Base-by-base conservation (phyloP, 2,329 filamentous ascomycete genomes). In the Pseudogymnoascus sp. region DNA sequence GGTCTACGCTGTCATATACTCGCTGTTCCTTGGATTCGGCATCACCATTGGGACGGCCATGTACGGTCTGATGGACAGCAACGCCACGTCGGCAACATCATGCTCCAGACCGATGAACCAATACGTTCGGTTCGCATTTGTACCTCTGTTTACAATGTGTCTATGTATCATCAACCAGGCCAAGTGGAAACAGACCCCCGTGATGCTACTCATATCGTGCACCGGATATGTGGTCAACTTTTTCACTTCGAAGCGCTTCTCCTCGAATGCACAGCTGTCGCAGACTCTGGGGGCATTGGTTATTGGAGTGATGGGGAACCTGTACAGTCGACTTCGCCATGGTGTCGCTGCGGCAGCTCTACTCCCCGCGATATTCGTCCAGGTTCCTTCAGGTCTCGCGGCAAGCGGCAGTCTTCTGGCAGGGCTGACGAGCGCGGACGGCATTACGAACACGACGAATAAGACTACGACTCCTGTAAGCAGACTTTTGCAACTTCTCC, bases 341-440 rank as follows among this genome's bases (percentile, higher is more conserved):
- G 80, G 80, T 1, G 82, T 96, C 2, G 92, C 92, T 0, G 91
- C 91, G 0, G 90, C 90, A 0, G 88, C 89, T 1, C 90, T 96
- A 80, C 77, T 96, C 8, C 92, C 92, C 0, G 92, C 88, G 4
- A 95, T 96, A 65, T 95, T 95, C 65, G 82, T 87, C 1, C 84
- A 86, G 65, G 84, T 87, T 27, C 84, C 84, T 0, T 83, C 81
- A 18, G 82, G 84, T 29, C 74, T 87, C n/a, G 84, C 84, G 3
- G 82, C 82, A 0, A 78, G 79, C 29, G 84, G 84, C 0, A 84
- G 82, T 12, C 74, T 87, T 15, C 72, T 87, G 4, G 80, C 81
- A 6, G 84, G 85, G 13, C 74, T 87, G 61, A 78, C 77, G 4
- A 80, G 78, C 5, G 84, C 85, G 0, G 77, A 87, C 64, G 75